Conservation (phyloP, 768 basidiomycete genomes). For the Tulasnella sp. region DNA sequence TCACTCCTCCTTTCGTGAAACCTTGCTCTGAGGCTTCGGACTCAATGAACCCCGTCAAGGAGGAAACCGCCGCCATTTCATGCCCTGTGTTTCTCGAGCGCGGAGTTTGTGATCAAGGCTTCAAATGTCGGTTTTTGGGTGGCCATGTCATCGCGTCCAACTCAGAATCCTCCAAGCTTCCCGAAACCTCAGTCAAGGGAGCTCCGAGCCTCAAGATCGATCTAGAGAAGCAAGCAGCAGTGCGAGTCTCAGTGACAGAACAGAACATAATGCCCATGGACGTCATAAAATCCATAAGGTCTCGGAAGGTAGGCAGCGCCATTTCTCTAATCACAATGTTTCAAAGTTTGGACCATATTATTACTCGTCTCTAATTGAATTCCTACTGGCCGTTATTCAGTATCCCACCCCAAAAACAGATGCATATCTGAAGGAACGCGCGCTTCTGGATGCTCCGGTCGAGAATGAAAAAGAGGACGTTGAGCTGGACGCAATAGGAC, state of each 20-base stretch:
- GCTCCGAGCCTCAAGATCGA: background rate
- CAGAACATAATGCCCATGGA: conserved; percentile 62
- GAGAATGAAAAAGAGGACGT: conserved; percentile 12
- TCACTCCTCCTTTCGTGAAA: conserved; percentile 41
- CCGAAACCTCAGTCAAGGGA: background rate
- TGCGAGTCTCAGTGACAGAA: conserved; percentile 20
- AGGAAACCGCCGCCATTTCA: conserved; percentile 34
- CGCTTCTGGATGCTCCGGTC: too few relatives aligned
- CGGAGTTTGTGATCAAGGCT: conserved; percentile 73
- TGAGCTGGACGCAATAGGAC: too few relatives aligned
- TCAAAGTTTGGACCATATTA: too few relatives aligned
- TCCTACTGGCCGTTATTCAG: conserved; percentile 36
- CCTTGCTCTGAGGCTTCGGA: conserved; percentile 24
- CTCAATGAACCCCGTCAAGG: conserved; percentile 28
- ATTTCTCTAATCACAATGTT: background rate
- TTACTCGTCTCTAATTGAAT: too few relatives aligned
- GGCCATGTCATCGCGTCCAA: conserved; percentile 42
- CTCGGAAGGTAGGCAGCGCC: conserved; percentile 46
- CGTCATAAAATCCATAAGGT: conserved; percentile 47
- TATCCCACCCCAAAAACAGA: conserved; percentile 55
- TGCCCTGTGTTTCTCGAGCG: conserved; percentile 60
- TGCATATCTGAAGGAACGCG: conserved; percentile 38
- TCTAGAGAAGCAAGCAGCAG: background rate
- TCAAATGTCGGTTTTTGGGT: conserved; percentile 84
- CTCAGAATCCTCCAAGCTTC: background rate